phyloP scores from a whole-genome alignment of 1,139 yeast species.

The Kazachstania sp. region DNA sequence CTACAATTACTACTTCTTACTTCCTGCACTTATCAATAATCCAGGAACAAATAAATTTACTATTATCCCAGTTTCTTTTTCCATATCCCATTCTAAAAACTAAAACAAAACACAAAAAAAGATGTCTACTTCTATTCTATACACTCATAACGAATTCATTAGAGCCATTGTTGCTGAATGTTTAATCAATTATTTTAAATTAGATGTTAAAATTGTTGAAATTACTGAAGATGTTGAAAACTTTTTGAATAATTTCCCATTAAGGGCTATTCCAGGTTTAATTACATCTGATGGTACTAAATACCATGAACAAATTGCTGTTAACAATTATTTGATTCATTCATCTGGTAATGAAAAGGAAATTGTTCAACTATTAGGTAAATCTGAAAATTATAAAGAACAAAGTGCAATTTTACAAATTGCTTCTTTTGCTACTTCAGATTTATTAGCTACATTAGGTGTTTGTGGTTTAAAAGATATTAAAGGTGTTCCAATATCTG shows the following conservation, averaged over 20 bases:
- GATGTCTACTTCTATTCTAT: constrained; percentile 1
- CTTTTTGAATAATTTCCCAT: constrained; percentile 51
- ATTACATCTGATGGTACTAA: constrained; percentile 67
- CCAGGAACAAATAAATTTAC: no score
- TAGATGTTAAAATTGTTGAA: constrained; percentile 52
- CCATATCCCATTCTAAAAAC: no score
- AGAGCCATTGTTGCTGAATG: constrained; percentile 46
- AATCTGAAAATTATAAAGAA: constrained; percentile 35
- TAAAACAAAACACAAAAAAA: neutral
- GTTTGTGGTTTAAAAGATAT: constrained; percentile 34
- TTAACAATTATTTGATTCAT: constrained; percentile 36
- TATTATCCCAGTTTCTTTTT: no score
- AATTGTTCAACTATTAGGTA: constrained; percentile 41
- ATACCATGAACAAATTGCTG: constrained; percentile 66
- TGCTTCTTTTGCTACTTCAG: constrained; percentile 66
- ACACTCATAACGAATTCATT: constrained; percentile 20
- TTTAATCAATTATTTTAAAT: constrained; percentile 56
- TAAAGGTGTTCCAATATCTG: constrained; percentile 47
- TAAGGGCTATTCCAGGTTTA: constrained; percentile 62
- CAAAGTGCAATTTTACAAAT: constrained; percentile 63
- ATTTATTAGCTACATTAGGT: constrained; percentile 39
- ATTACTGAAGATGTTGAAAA: constrained; percentile 36
- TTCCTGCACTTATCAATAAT: no score
- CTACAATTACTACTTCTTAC: no score
- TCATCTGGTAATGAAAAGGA: constrained; percentile 16